A percentile compares a stretch with the other conserved stretches of the same genome.
Evolutionary conservation across 1,139 yeast species (phyloP).

Genomic region (Hyphopichia fennica): DNA sequence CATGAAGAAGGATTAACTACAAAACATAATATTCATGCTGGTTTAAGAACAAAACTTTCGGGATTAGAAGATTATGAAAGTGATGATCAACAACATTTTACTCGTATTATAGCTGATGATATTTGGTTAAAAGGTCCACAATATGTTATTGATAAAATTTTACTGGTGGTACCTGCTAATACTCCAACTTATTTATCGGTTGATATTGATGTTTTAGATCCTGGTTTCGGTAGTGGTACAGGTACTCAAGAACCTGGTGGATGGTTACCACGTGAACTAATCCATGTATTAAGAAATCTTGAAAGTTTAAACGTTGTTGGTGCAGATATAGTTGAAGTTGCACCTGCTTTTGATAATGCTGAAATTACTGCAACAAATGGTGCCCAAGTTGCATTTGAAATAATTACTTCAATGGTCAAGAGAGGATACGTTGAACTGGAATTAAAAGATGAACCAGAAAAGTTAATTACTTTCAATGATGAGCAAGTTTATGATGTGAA

Average conservation of each 20-base stretch:
- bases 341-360: conserved; percentile 71
- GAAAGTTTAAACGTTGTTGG: conserved; percentile 67
- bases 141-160: conserved; percentile 50
- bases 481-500: background rate
- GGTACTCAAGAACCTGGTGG: conserved; percentile 88
- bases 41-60: conserved; percentile 66
- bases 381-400: conserved; percentile 71
- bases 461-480: conserved; percentile 5
- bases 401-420: conserved; percentile 73
- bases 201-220: conserved; percentile 80
- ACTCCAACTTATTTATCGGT: conserved; percentile 71
- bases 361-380: conserved; percentile 77
- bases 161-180: conserved; percentile 50
- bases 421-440: conserved; percentile 35
- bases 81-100: conserved; percentile 64
- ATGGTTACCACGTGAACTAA: conserved; percentile 72
- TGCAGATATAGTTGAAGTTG: conserved; percentile 76
- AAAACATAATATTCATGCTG: conserved; percentile 64
- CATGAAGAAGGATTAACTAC: conserved; percentile 62
- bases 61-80: conserved; percentile 64
- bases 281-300: conserved; percentile 58
- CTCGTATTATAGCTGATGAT: conserved; percentile 67
- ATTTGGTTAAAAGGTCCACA: conserved; percentile 63
- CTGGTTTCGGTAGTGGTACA: conserved; percentile 79
- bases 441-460: conserved; percentile 5